Evolutionary conservation across 73 alveolate genomes (phyloP), one percentile per base, ranked within the genome.

Genomic region (Paramecium sexaurelia): DNA sequence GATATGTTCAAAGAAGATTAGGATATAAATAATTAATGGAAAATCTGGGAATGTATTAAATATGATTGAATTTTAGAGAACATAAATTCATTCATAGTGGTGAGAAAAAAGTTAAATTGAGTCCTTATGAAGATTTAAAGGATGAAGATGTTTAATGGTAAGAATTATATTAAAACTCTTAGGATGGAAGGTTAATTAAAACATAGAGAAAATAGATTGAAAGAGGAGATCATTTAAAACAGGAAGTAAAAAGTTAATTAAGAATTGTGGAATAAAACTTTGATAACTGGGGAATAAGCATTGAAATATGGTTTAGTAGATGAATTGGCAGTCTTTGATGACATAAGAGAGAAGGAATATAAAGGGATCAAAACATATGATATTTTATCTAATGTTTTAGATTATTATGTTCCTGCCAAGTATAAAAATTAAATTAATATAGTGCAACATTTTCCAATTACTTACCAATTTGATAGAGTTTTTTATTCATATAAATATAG

Each of bases 331-430:
- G 13, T 40, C 26, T 27, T 71, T 13, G 86, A 71, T 32, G 86
- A 71, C 13, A 10, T 71, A 15, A 7, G 55, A 71, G 56, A 71
- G 37, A 1, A 71, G 20, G 83, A 66, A 2, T 71, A 33, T 71
- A 71, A 71, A 19, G 86, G 86, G 35, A 71, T 71, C 11, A 71
- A 71, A 32, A 35, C 83, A 61, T 61, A 29, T 11, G 83, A 61
- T 32, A 61, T 61, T 22, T 61, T 61, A 10, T 61, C 83, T 29
- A 61, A 61, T 61, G 22, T 32, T 29, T 61, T 61, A 20, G 83
- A 61, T 61, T 61, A 51, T 61, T 61, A 61, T 61, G 43, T 61
- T 61, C 83, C 83, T 61, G 83, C 83, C 39, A 61, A 61, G 83
- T 61, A 61, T 51, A 51, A 51, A 51, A 51, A 61, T 26, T 61